Base-by-base conservation (phyloP, 495 filamentous ascomycete genomes). In the Xylaria flabelliformis region DNA sequence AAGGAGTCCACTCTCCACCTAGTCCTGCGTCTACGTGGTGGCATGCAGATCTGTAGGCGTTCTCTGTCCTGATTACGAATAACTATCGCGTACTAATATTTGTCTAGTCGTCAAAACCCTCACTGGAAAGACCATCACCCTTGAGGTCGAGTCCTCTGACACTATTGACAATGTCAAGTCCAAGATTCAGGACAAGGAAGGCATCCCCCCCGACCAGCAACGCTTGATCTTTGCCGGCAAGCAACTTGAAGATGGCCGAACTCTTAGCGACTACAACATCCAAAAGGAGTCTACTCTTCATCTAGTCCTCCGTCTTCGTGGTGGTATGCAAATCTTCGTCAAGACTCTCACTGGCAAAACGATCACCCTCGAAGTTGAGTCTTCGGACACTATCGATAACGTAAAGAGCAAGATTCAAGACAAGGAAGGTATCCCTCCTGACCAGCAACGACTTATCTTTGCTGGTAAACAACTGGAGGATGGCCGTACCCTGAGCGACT, bases 381-480 rank as follows among this genome's bases (percentile, higher is more conserved):
- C 89, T 2, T 94, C 92, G 2, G 94, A 97, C 75, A 97, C 94
- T 10, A 97, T 97, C 74, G 94, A 97, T 81, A 97, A 97, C 73
- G 94, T 97, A 7, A 97, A 97, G 86, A 87, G 85, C 3, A 97
- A 97, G 88, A 97, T 97, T 69, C 94, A 97, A 80, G 94, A 98
- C 85, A 99, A 99, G 92, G 96, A 98, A 86, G 97, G 96, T 75
- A 99, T 99, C 74, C 97, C 97, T 67, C 96, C 96, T 24, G 96
- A 99, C 84, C 96, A 99, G 83, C 97, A 99, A 86, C 97, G 96
- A 76, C 88, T 99, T 75, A 99, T 99, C 88, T 99, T 98, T 82
- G 96, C 96, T 76, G 96, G 96, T 80, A 99, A 89, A 84, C 88
- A 90, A 77, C 74, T 90, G 10, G 89, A 93, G 77, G 91, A 93